These are phyloP conservation scores for Thraustochytrium sp. DNA, from an alignment of 352 stramenopile genomes.

Conservation along the genomic window DNA sequence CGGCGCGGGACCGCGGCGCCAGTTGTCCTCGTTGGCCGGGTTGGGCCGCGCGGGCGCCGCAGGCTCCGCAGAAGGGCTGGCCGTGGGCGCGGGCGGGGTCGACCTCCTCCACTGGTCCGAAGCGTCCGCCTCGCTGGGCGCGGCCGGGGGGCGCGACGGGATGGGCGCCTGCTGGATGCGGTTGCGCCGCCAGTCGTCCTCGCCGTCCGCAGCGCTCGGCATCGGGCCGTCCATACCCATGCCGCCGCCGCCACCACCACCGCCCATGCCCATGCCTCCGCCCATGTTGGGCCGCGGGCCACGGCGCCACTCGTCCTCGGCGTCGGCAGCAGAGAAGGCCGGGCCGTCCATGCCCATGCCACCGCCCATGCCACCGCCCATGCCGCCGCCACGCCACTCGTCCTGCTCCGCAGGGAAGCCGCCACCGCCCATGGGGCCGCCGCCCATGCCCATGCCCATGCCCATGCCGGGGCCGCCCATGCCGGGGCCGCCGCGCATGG, in stretches of 20 bases:
- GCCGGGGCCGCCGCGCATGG: not conserved
- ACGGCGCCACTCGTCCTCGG: conserved; percentile 21
- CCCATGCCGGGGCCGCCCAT: not conserved
- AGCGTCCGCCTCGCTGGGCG: not conserved
- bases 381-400: not conserved
- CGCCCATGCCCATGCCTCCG: too few species aligned
- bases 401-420: not conserved
- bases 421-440: not conserved
- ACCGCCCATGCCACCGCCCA: not conserved
- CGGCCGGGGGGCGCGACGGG: not conserved
- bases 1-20: not conserved
- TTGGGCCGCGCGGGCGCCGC: not conserved
- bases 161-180: conserved; percentile 16
- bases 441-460: not conserved
- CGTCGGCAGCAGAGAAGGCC: not conserved
- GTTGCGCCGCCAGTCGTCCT: not conserved
- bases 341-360: not conserved
- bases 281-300: not conserved
- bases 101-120: conserved; percentile 3
- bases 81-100: not conserved
- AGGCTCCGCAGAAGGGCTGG: too few species aligned
- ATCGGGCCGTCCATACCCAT: not conserved
- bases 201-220: not conserved
- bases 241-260: not conserved
- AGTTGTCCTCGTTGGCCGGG: not conserved